Conservation (phyloP, 176 grass and related monocot species). For the Rhynchospora pubera region DNA sequence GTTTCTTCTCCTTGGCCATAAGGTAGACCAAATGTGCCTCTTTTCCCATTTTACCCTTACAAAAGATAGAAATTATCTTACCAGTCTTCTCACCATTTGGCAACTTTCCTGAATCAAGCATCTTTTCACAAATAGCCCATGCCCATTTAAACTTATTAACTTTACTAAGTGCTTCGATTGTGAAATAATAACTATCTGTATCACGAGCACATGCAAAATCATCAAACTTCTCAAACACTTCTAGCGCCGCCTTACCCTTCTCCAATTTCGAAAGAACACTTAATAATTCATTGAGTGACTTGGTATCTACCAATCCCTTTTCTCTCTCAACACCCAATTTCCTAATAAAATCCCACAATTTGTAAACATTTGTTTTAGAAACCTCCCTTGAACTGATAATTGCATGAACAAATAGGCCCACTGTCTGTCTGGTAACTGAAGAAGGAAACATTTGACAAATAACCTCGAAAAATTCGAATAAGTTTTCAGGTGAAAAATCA, state of each 20-base stretch:
- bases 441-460: slow-evolving; percentile 37
- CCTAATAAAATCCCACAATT: slow-evolving; percentile 85
- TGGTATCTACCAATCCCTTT: slow-evolving; percentile 38
- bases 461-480: slow-evolving; percentile 51
- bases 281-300: slow-evolving; percentile 55
- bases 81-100: slow-evolving; percentile 52
- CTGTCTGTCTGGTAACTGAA: slow-evolving; percentile 41
- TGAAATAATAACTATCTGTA: slow-evolving; percentile 62
- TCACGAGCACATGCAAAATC: slow-evolving; percentile 58
- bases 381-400: slow-evolving; percentile 33
- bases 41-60: slow-evolving; percentile 56
- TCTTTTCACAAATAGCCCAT: slow-evolving; percentile 66
- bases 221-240: slow-evolving; percentile 69
- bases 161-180: slow-evolving; percentile 60
- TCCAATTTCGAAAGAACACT: slow-evolving; percentile 58
- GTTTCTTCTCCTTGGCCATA: slow-evolving; percentile 56
- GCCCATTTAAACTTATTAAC: slow-evolving; percentile 44
- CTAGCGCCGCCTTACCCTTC: slow-evolving; percentile 56
- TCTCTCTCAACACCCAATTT: slow-evolving; percentile 49
- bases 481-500: slow-evolving; percentile 40
- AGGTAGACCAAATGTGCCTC: slow-evolving; percentile 57
- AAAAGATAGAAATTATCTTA: slow-evolving; percentile 46
- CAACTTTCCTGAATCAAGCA: slow-evolving; percentile 67
- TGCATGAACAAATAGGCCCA: slow-evolving; percentile 42
- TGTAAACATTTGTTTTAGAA: slow-evolving; percentile 51